These are phyloP conservation scores for Cryptococcus sp. DNA, from an alignment of 1,284 basidiomycete species.

Conservation along the genomic window DNA sequence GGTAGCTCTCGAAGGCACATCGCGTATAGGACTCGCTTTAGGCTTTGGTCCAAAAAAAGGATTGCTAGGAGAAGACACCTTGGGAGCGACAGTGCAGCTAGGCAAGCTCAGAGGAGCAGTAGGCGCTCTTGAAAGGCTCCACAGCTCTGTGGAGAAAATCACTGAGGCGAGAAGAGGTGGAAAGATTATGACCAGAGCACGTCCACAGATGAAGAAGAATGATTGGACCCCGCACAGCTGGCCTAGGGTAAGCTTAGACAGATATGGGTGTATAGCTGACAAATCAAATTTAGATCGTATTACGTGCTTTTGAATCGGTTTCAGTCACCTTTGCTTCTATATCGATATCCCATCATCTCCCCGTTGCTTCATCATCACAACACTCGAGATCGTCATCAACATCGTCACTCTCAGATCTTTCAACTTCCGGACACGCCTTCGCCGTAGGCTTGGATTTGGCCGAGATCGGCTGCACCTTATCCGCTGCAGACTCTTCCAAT, in stretches of 20 bases:
- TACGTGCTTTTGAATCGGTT: slow-evolving; percentile 39
- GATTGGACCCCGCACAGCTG: slow-evolving; percentile 16
- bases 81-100: slow-evolving; percentile 27
- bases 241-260: slow-evolving; percentile 14
- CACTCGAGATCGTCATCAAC: slow-evolving; percentile 12
- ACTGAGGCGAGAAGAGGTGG: neutral
- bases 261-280: slow-evolving; percentile 13
- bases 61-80: slow-evolving; percentile 39
- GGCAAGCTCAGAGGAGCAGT: slow-evolving; percentile 29
- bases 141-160: slow-evolving; percentile 16
- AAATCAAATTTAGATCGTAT: slow-evolving; percentile 23
- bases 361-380: slow-evolving; percentile 1
- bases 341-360: slow-evolving; percentile 29
- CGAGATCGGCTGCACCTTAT: slow-evolving; percentile 21
- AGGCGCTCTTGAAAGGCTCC: slow-evolving; percentile 30
- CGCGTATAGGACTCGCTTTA: slow-evolving; percentile 21
- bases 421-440: slow-evolving; percentile 18
- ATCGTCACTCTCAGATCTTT: slow-evolving; percentile 5
- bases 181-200: neutral
- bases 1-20: slow-evolving; percentile 23
- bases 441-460: slow-evolving; percentile 37
- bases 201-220: neutral
- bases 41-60: slow-evolving; percentile 44
- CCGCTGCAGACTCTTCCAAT: slow-evolving; percentile 40
- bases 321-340: slow-evolving; percentile 28